Base-by-base conservation (phyloP, 1,139 yeast species). In the Suhomyces ambrosiae region DNA sequence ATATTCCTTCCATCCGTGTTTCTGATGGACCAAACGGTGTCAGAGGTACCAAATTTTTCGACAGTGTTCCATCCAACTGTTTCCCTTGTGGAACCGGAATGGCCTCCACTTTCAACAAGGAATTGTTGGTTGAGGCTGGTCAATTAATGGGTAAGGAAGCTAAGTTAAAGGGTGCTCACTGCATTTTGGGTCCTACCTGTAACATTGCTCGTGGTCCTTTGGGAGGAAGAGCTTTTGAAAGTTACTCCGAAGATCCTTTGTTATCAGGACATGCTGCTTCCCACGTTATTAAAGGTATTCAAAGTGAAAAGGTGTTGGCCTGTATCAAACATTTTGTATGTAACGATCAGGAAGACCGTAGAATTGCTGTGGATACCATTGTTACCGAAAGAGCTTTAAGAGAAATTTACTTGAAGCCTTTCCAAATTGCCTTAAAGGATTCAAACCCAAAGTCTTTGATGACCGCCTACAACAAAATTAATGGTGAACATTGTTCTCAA, bases 51-150 rank as follows among this genome's bases (percentile, higher is more conserved):
- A 56, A 53, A 24, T 61, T 61, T 40, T 59, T 62, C 46, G 53
- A 62, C 41, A 53, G 61, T 6, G 56, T 58, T 27, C 67, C 68
- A n/a, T 60, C 68, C 30, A 61, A 60, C 43, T 61, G 68, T 42
- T 62, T 63, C 44, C 62, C 68, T 4, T 63, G 68, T 45, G 69
- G 69, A 13, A 63, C 69, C 5, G 69, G 63, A 1, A 44, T 63
- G 52, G 68, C 68, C 2, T 86, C 89, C 5, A 59, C 56, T 15
- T 51, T 61, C 51, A 59, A 60, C 49, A 58, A 58, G 40, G 47
- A 56, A 16, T 53, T 63, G 34, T 52, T 62, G 44, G 38, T 47
- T 11, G 49, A 57, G 31, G 61, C 59, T 16, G 69, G 69, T 11
- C 45, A 49, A 21, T 55, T 63, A 42, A 63, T 63, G 68, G 68